phyloP scores from a whole-genome alignment of 148 eudicot genomes.

The Cornus kousa region DNA sequence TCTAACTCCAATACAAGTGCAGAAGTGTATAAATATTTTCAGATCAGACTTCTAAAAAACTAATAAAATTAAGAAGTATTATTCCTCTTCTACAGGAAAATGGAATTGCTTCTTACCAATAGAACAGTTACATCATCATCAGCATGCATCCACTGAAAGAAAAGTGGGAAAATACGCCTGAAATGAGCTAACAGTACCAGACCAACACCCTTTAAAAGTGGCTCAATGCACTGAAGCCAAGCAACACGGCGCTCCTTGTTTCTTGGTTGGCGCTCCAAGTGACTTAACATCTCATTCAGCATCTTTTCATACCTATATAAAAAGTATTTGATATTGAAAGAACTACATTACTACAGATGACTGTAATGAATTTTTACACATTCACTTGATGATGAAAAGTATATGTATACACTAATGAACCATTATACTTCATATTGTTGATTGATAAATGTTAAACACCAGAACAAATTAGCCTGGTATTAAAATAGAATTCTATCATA shows the following conservation, averaged over 20 bases:
- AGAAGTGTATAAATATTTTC: too few relatives aligned
- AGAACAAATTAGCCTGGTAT: neutral
- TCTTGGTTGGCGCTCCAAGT: constrained; percentile 91
- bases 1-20: neutral
- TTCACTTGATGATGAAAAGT: neutral
- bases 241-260: constrained; percentile 73
- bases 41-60: too few relatives aligned
- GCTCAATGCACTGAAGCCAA: constrained; percentile 79
- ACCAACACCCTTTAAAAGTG: constrained; percentile 59
- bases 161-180: constrained; percentile 84
- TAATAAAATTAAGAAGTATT: neutral
- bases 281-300: constrained; percentile 91
- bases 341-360: constrained; percentile 6
- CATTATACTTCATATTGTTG: neutral
- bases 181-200: constrained; percentile 82
- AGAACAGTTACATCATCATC: constrained; percentile 89
- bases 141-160: constrained; percentile 94
- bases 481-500: neutral
- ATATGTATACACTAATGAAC: neutral
- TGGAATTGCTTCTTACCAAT: constrained; percentile 48
- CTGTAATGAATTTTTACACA: neutral
- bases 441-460: neutral
- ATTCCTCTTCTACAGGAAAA: neutral
- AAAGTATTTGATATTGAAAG: constrained; percentile 4
- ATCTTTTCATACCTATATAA: constrained; percentile 74